phyloP scores from a whole-genome alignment of 192 early-diverging fungal genomes.

The Podila horticola region DNA sequence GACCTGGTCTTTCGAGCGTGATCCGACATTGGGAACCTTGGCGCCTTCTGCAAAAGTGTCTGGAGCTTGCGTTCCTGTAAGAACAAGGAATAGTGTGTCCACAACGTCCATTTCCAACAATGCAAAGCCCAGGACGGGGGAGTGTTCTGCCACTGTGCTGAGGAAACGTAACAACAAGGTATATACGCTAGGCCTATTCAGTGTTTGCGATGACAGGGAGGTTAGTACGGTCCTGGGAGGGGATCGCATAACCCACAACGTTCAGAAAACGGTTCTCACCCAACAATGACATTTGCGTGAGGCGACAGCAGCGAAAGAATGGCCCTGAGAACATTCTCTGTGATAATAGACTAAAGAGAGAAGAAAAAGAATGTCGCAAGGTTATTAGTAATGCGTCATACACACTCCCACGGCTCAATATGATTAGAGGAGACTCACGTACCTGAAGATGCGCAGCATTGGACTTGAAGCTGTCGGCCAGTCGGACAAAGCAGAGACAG shows the following conservation, averaged over 20 bases:
- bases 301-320: slow-evolving; percentile 67
- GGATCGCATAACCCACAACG: too few relatives aligned
- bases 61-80: slow-evolving; percentile 49
- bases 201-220: neutral
- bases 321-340: slow-evolving; percentile 62
- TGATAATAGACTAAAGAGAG: slow-evolving; percentile 66
- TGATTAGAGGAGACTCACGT: neutral
- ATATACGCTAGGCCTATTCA: slow-evolving; percentile 55
- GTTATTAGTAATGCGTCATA: neutral
- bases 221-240: neutral
- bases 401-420: too few relatives aligned
- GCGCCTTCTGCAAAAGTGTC: slow-evolving; percentile 8
- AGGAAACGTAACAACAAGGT: slow-evolving; percentile 66
- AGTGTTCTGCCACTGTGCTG: slow-evolving; percentile 63
- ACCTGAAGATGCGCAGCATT: slow-evolving; percentile 56
- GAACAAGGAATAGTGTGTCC: slow-evolving; percentile 54
- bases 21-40: slow-evolving; percentile 28
- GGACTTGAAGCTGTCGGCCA: slow-evolving; percentile 71
- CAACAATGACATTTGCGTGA: slow-evolving; percentile 44
- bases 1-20: slow-evolving; percentile 62
- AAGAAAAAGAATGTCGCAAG: too few relatives aligned
- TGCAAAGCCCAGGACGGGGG: slow-evolving; percentile 55
- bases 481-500: slow-evolving; percentile 69
- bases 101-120: slow-evolving; percentile 56
- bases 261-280: neutral